Base-by-base conservation (phyloP, 2,329 filamentous ascomycete genomes). In the Epichloe elymi region DNA sequence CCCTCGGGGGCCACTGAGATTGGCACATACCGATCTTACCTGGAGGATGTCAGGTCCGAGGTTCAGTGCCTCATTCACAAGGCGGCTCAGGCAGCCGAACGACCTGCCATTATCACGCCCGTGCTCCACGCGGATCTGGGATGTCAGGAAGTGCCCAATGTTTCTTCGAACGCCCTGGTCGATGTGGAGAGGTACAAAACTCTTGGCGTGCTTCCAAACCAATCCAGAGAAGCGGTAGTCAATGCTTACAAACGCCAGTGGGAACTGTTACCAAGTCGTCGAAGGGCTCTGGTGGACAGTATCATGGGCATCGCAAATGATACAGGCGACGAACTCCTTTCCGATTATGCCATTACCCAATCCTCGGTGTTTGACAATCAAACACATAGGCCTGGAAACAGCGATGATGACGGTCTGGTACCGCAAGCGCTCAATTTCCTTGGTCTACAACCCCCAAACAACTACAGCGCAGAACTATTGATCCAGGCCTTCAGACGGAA, bases 41-140 rank as follows among this genome's bases (percentile, higher is more conserved):
- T 73, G 52, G 73, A 78, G 52, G 73, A 78, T 54, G 65, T 75
- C 26, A 67, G 72, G 51, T 67, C 67, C 39, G 74, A 78, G 55
- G 63, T 75, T 1, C 71, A 76, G 57, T 74, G 59, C 48, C 64
- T 67, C 48, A 72, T 65, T 55, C 64, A 63, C 54, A 65, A 57
- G 60, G 61, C 57, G 39, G 61, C 64, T n/a, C 60, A 65, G 56
- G 54, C 57, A 17, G 55, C 57, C 3, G 66, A 68, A 51, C 41
- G 50, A 19, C 59, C 61, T 1, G 61, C 55, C 2, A 62, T 66
- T 44, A 66, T 65, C 40, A 58, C 59, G 6, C 57, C 57, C 3
- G 53, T 60, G n/a, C 58, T 70, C 8, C 64, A 68, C 50, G 56
- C 55, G 5, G 57, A 62, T n/a, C 48, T 70, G 14, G 60, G 60